Evolutionary conservation across 306 rosid genomes (phyloP).

Genomic region (Trifolium subterraneum): DNA sequence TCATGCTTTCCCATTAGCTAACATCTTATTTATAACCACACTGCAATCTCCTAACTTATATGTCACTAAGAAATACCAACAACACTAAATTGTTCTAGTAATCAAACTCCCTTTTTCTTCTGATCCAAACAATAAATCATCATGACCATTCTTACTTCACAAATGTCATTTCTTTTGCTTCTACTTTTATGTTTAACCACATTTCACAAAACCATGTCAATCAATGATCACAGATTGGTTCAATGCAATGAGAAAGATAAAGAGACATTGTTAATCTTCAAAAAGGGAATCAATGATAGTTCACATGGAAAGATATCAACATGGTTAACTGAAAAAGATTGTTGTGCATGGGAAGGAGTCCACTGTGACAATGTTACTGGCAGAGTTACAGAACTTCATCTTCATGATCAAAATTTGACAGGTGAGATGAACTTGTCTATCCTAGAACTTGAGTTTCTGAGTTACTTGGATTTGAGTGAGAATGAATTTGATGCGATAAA

Average conservation of each 20-base stretch:
- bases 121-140: neutral
- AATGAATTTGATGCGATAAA: neutral
- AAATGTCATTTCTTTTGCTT: neutral
- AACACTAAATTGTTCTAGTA: no score
- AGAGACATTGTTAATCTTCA: neutral
- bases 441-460: conserved; percentile 20
- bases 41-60: no score
- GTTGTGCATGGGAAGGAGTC: conserved; percentile 33
- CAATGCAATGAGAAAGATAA: neutral
- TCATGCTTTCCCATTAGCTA: no score
- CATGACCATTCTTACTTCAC: neutral
- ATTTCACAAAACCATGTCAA: neutral
- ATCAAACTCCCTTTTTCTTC: no score
- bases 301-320: neutral
- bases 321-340: conserved; percentile 17
- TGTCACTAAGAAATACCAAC: no score
- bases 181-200: neutral
- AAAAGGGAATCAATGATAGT: neutral
- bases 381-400: neutral
- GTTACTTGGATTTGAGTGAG: neutral
- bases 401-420: neutral
- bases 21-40: no score
- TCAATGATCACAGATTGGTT: neutral
- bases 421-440: conserved; percentile 14
- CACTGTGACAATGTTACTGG: neutral